Evolutionary conservation across 192 early-diverging fungal species (phyloP).

Genomic region (Chytriomyces hyalinus): DNA sequence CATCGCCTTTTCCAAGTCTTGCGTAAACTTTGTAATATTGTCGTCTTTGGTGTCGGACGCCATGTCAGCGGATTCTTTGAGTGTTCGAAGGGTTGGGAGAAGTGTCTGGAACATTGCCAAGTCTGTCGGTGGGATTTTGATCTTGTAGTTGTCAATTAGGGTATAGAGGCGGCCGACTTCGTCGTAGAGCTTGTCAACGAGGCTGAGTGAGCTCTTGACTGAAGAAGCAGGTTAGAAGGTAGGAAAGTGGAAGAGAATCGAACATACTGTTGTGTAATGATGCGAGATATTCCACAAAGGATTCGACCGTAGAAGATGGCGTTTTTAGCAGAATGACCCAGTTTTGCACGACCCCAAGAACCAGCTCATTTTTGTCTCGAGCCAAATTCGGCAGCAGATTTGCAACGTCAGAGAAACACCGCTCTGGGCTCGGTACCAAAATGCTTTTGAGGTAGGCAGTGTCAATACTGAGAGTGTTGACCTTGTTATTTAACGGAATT

Average conservation of each 20-base stretch:
- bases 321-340: slow-evolving; percentile 63
- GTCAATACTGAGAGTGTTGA: slow-evolving; percentile 65
- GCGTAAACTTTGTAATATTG: slow-evolving; percentile 56
- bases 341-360: slow-evolving; percentile 60
- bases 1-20: slow-evolving; percentile 55
- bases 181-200: slow-evolving; percentile 55
- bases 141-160: slow-evolving; percentile 57
- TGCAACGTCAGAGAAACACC: slow-evolving; percentile 65
- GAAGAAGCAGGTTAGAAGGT: slow-evolving; percentile 1
- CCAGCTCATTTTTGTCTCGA: slow-evolving; percentile 65
- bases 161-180: slow-evolving; percentile 58
- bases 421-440: slow-evolving; percentile 62
- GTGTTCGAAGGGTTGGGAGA: slow-evolving; percentile 56
- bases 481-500: slow-evolving; percentile 46
- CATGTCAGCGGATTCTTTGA: slow-evolving; percentile 64
- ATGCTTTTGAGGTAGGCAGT: slow-evolving; percentile 59
- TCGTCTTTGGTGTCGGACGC: slow-evolving; percentile 65
- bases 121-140: slow-evolving; percentile 63
- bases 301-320: slow-evolving; percentile 58
- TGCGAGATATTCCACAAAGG: slow-evolving; percentile 66
- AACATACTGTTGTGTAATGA: slow-evolving; percentile 34
- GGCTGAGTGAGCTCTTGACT: slow-evolving; percentile 54
- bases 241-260: background rate
- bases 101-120: slow-evolving; percentile 65
- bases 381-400: slow-evolving; percentile 59